Percentiles rank a stretch among this genome's conserved stretches.
Evolutionary conservation across 345 rosid species (phyloP).

Genomic region (Abelmoschus esculentus): DNA sequence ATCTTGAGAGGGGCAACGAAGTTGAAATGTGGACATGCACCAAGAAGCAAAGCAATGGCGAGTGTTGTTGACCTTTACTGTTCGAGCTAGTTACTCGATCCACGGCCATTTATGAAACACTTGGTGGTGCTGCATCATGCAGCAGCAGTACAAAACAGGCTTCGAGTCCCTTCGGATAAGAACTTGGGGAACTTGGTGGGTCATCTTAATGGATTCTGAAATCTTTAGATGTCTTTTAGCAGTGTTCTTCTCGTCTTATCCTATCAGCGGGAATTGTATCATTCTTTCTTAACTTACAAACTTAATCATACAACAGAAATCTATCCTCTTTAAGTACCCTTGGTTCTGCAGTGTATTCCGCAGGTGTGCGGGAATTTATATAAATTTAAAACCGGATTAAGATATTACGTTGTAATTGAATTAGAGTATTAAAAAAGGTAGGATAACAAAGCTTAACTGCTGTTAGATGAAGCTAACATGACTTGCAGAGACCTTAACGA

Average conservation of each 20-base stretch:
- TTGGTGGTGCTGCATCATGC: constrained; percentile 13
- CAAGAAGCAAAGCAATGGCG: constrained; percentile 2
- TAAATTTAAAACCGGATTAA: too few relatives aligned
- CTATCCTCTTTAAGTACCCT: too few relatives aligned
- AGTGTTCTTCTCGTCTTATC: too few relatives aligned
- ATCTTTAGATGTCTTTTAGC: background rate
- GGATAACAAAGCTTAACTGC: background rate
- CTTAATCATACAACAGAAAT: too few relatives aligned
- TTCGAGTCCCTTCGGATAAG: constrained; percentile 8
- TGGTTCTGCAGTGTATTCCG: too few relatives aligned
- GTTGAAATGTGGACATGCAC: background rate
- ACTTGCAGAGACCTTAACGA: background rate
- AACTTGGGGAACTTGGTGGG: constrained; percentile 7
- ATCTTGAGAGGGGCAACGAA: background rate
- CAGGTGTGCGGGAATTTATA: too few relatives aligned
- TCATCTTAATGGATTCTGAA: constrained; percentile 19
- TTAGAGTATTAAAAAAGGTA: too few relatives aligned
- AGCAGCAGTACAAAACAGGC: background rate
- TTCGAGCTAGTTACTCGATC: background rate
- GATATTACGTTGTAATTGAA: too few relatives aligned
- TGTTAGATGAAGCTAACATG: background rate
- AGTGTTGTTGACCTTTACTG: constrained; percentile 8
- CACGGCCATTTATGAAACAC: constrained; percentile 12
- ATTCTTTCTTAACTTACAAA: too few relatives aligned
- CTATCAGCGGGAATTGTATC: too few relatives aligned